These are phyloP conservation scores for Begonia loranthoides DNA, from an alignment of 306 rosid species.

Conservation along the genomic window DNA sequence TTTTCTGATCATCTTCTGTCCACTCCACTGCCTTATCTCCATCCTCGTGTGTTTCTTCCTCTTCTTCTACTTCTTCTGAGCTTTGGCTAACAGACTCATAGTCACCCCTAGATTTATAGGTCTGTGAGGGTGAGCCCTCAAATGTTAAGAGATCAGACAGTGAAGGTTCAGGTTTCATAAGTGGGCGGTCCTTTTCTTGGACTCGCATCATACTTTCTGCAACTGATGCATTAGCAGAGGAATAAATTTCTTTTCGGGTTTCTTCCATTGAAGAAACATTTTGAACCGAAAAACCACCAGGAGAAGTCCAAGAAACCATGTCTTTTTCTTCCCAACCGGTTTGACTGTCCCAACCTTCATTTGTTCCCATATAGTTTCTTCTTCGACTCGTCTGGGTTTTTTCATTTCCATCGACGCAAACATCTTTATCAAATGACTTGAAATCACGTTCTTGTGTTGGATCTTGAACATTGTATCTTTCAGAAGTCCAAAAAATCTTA, in stretches of 20 bases:
- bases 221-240: constrained; percentile 8
- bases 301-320: constrained; percentile 6
- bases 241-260: constrained; percentile 7
- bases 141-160: constrained; percentile 12
- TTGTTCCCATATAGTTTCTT: constrained; percentile 25
- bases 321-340: constrained; percentile 17
- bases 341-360: constrained; percentile 21
- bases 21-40: constrained; percentile 55
- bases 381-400: constrained; percentile 34
- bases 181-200: constrained; percentile 1
- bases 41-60: constrained; percentile 19
- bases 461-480: constrained; percentile 22
- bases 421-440: constrained; percentile 2
- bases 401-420: constrained; percentile 15
- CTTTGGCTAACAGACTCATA: constrained; percentile 11
- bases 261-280: constrained; percentile 2
- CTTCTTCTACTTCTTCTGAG: constrained; percentile 32
- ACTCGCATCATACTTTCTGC: constrained; percentile 3
- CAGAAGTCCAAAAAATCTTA: constrained; percentile 63
- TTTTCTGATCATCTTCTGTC: constrained; percentile 75
- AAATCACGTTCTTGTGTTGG: constrained; percentile 13
- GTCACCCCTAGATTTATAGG: constrained; percentile 6
- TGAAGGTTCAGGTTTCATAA: constrained; percentile 24
- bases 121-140: constrained; percentile 5
- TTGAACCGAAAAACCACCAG: constrained; percentile 1